Base-by-base conservation (phyloP, 345 rosid species). In the Salix koriyanagi region DNA sequence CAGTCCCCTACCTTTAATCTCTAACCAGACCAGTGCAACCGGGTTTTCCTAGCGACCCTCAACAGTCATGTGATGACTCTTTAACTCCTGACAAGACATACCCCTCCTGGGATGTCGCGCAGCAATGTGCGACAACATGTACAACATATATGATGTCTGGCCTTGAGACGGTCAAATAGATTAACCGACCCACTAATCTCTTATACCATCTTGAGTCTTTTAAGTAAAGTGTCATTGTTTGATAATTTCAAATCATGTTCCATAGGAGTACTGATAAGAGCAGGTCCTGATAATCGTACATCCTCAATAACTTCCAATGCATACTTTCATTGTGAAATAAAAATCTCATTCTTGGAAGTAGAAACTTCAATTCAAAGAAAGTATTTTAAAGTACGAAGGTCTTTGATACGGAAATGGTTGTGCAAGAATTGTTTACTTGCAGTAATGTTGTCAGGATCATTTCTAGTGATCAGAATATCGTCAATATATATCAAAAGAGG, bases 91-190 rank as follows among this genome's bases (percentile, higher is more conserved):
- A 30, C 0, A 0, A 30, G 32, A 30, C 32, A 30, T 0, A 30
- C 32, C 32, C 32, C 0, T 30, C 32, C 32, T 0, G 32, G 32
- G 32, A 30, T 30, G 32, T 0, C 32, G 3, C 4, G 4, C 32
- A 30, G 32, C 32, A 3, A 30, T 0, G 32, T 30, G 32, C 32
- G 32, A 30, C 0, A 11, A 48, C 41, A 71, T 46, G 74, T 23
- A 48, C 65, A 23, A 1, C 4, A 65, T 74, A 74, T 37, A 60
- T 74, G 7, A 74, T 74, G 26, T 74, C 26, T 15, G 39, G 77
- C 42, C 71, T 74, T 72, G 28, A 72, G 37, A 72, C 4, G 4
- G 25, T 72, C 25, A 72, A 65, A 30, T 72, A 30, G 4, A 72
- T 72, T 36, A 72, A 52, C 5, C 46, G 1, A 3, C 65, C 46